These are phyloP conservation scores for Zalerion maritima DNA, from an alignment of 495 filamentous ascomycete genomes.

Conservation along the genomic window DNA sequence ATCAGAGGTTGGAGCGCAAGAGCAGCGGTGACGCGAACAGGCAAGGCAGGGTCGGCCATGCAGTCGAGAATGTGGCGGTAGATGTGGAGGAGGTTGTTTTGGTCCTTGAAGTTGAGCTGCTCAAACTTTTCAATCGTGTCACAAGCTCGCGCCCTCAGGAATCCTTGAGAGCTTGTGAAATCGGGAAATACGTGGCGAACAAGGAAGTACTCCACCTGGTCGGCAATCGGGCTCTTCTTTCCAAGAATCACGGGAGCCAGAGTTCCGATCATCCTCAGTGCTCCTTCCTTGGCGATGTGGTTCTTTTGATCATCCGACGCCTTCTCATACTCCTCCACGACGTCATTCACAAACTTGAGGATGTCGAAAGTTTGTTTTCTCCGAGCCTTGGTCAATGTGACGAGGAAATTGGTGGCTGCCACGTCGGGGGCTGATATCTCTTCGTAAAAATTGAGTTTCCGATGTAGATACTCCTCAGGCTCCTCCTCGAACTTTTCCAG, in stretches of 20 bases:
- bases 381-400: conserved; percentile 83
- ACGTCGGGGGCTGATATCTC: conserved; percentile 93
- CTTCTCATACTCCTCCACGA: conserved; percentile 77
- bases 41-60: conserved; percentile 82
- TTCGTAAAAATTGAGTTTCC: conserved; percentile 95
- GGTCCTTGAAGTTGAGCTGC: conserved; percentile 87
- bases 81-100: conserved; percentile 83
- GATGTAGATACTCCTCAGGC: conserved; percentile 88
- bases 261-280: conserved; percentile 92
- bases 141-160: conserved; percentile 86
- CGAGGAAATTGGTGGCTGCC: conserved; percentile 90
- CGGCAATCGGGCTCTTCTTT: conserved; percentile 94
- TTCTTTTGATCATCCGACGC: conserved; percentile 76
- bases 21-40: conserved; percentile 87
- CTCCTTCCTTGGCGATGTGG: conserved; percentile 90
- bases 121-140: conserved; percentile 97
- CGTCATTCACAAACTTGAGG: conserved; percentile 78
- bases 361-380: conserved; percentile 93
- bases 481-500: conserved; percentile 88
- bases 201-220: conserved; percentile 98
- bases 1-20: conserved; percentile 91
- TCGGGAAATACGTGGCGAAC: conserved; percentile 97
- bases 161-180: conserved; percentile 85
- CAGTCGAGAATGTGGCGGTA: conserved; percentile 95
- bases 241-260: conserved; percentile 84